A percentile compares a stretch with the other conserved stretches of the same genome.
Evolutionary conservation across 2,329 filamentous ascomycete genomes (phyloP).

Genomic region (Ophiocordyceps camponoti-saundersi): DNA sequence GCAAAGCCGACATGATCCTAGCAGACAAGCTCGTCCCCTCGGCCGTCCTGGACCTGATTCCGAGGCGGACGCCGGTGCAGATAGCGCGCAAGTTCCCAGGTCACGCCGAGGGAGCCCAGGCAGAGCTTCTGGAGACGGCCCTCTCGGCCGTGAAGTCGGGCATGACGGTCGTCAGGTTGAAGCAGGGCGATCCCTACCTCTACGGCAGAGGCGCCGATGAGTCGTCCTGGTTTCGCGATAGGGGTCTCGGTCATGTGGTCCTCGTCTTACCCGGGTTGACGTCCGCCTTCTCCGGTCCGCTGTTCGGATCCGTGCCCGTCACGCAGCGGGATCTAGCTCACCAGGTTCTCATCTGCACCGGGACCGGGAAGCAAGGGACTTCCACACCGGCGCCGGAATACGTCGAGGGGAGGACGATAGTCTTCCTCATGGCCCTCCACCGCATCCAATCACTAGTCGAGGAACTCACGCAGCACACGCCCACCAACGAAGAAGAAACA

Average conservation of each 20-base stretch:
- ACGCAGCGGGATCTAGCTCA: constrained; percentile 85
- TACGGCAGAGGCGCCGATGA: constrained; percentile 94
- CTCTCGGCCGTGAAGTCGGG: constrained; percentile 49
- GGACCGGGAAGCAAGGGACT: constrained; percentile 82
- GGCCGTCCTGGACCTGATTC: constrained; percentile 74
- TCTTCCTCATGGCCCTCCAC: constrained; percentile 92
- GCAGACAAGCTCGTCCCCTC: constrained; percentile 77
- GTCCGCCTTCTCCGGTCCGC: constrained; percentile 66
- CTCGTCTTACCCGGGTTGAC: constrained; percentile 80
- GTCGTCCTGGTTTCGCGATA: constrained; percentile 60
- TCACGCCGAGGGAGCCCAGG: constrained; percentile 84
- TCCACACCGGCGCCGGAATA: constrained; percentile 62
- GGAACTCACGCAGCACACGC: constrained; percentile 40
- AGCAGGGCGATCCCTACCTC: constrained; percentile 93
- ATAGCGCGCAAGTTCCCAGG: constrained; percentile 97
- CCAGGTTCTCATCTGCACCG: constrained; percentile 90
- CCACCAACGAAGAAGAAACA: constrained; percentile 8
- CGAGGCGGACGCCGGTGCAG: constrained; percentile 71
- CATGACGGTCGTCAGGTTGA: constrained; percentile 70
- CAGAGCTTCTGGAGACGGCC: constrained; percentile 70
- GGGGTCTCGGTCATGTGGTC: constrained; percentile 47
- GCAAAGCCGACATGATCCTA: constrained; percentile 59
- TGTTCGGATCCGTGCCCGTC: constrained; percentile 75
- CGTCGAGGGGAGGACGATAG: constrained; percentile 60
- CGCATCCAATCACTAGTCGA: constrained; percentile 57